Percentiles rank a stretch among this genome's conserved stretches.
phyloP scores from a whole-genome alignment of 371 early-diverging fungal species.

The Synchytrium microbalum region DNA sequence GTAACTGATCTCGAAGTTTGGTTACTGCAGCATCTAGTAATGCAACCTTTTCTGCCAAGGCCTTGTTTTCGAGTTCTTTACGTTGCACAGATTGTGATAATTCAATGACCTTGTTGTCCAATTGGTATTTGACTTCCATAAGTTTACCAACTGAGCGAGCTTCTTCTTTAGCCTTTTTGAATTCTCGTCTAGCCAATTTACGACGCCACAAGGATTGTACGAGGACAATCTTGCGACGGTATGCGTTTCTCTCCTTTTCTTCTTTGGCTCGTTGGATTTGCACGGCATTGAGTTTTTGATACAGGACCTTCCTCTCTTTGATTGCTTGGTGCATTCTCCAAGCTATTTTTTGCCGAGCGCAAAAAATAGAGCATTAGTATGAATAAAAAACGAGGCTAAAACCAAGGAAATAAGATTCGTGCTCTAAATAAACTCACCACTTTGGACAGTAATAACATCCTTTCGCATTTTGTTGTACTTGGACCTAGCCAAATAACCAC shows the following conservation, averaged over 20 bases:
- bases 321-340: conserved; percentile 13
- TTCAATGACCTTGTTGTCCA: conserved; percentile 93
- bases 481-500: conserved; percentile 59
- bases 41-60: conserved; percentile 43
- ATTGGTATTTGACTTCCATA: conserved; percentile 81
- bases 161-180: conserved; percentile 66
- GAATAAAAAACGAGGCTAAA: conserved; percentile 12
- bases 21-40: conserved; percentile 56
- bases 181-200: conserved; percentile 51
- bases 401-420: too few species aligned
- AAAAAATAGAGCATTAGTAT: background rate
- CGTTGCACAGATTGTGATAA: conserved; percentile 74
- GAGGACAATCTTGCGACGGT: conserved; percentile 48
- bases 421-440: conserved; percentile 17
- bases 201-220: conserved; percentile 78
- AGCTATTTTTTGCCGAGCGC: conserved; percentile 3
- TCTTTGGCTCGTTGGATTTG: conserved; percentile 50
- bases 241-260: conserved; percentile 47
- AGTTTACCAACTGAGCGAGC: conserved; percentile 81
- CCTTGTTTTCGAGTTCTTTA: conserved; percentile 62
- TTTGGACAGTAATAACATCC: conserved; percentile 32
- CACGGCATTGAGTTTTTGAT: conserved; percentile 61
- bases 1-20: conserved; percentile 55
- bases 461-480: conserved; percentile 29
- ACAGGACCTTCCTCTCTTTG: conserved; percentile 26